phyloP scores from a whole-genome alignment of 2,329 filamentous ascomycete species.

The Fusarium sp. region DNA sequence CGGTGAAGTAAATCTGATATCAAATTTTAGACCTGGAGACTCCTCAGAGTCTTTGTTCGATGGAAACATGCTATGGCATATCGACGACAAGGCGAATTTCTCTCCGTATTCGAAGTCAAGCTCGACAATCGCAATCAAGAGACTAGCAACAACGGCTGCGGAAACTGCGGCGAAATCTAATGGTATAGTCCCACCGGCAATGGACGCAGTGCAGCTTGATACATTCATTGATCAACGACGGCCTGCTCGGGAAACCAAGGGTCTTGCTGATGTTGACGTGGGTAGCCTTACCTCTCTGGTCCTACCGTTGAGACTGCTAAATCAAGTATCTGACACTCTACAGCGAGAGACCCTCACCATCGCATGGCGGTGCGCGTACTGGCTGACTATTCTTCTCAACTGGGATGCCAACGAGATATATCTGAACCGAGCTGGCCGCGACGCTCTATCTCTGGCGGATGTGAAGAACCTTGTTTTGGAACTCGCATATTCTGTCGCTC shows the following conservation, averaged over 20 bases:
- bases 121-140: background rate
- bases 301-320: background rate
- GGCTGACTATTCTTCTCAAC: background rate
- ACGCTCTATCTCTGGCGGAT: background rate
- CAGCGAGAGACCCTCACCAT: background rate
- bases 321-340: background rate
- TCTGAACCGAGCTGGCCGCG: background rate
- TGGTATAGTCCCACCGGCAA: background rate
- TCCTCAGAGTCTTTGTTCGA: background rate
- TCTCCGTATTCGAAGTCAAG: background rate
- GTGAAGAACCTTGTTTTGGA: background rate
- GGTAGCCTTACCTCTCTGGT: background rate
- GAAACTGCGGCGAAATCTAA: background rate
- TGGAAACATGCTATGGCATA: background rate
- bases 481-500: background rate
- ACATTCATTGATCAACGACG: background rate
- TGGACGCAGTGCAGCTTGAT: background rate
- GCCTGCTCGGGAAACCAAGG: background rate
- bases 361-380: background rate
- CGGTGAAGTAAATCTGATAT: background rate
- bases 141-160: background rate
- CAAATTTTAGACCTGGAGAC: background rate
- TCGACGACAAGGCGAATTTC: background rate
- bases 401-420: background rate
- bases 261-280: background rate